Percentiles rank a stretch among this genome's conserved stretches.
These are phyloP conservation scores for Pseudogymnoascus sp. DNA, from an alignment of 2,329 filamentous ascomycete genomes.

Conservation along the genomic window DNA sequence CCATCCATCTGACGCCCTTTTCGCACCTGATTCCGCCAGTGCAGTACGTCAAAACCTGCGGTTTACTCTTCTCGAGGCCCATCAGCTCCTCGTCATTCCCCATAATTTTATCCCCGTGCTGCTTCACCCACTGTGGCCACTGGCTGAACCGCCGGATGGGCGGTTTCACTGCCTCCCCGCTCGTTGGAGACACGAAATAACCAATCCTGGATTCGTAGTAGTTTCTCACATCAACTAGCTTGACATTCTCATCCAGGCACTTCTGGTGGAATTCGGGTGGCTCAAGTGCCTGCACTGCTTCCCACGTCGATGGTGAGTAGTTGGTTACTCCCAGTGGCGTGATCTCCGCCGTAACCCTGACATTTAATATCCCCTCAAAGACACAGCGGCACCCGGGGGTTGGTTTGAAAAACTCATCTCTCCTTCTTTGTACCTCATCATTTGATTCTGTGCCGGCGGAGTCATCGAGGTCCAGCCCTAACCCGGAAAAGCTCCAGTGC, in stretches of 20 bases:
- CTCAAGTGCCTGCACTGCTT: slow-evolving; percentile 20
- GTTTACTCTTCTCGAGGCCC: slow-evolving; percentile 10
- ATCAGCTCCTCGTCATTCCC: background rate
- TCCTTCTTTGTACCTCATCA: slow-evolving; percentile 6
- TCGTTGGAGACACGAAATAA: slow-evolving; percentile 25
- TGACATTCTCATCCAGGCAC: slow-evolving; percentile 15
- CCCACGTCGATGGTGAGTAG: slow-evolving; percentile 25
- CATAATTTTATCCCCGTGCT: slow-evolving; percentile 13
- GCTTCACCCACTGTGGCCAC: slow-evolving; percentile 27
- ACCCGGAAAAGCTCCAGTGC: slow-evolving; percentile 26
- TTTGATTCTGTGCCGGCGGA: slow-evolving; percentile 1
- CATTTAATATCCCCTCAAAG: slow-evolving; percentile 20
- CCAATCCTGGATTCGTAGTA: slow-evolving; percentile 30
- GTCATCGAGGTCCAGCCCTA: slow-evolving; percentile 16
- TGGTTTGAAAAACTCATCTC: slow-evolving; percentile 24
- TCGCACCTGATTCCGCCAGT: slow-evolving; percentile 30
- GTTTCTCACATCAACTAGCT: slow-evolving; percentile 28
- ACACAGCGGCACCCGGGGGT: slow-evolving; percentile 25
- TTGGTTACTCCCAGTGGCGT: slow-evolving; percentile 28
- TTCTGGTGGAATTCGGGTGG: slow-evolving; percentile 26
- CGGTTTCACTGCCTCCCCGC: slow-evolving; percentile 24
- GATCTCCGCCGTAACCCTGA: slow-evolving; percentile 24
- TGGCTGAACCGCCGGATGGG: slow-evolving; percentile 27
- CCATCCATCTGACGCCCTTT: slow-evolving; percentile 26
- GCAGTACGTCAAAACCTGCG: slow-evolving; percentile 27